Base-by-base conservation (phyloP, 1,284 basidiomycete species). In the Sporisorium graminicola region DNA sequence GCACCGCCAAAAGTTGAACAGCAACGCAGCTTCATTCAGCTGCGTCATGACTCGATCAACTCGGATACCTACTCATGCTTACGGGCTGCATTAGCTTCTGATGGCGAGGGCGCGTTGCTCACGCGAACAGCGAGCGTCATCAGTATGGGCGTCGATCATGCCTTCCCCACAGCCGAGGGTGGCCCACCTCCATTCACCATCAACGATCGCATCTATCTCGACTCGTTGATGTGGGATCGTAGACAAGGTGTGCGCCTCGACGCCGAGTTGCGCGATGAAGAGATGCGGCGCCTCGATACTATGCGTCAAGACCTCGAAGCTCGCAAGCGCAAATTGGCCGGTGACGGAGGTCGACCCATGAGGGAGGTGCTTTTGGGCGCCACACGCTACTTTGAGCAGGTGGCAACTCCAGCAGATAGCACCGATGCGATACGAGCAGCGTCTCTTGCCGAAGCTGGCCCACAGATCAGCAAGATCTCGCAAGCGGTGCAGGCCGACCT, bases 211-310 rank as follows among this genome's bases (percentile, higher is more conserved):
- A 63, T 77, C n/a, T 53, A 70, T 27, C 60, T 77, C n/a, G 74
- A 77, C 31, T 73, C 74, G 31, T 35, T 77, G 14, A 73, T 77
- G 70, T 77, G 74, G 74, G 64, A 74, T 37, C 61, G 64, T 1
- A 58, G 74, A 18, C 59, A 65, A 10, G 74, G 74, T 13, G 42
- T 70, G n/a, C 58, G 74, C 10, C 54, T 77, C 24, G 70, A 73
- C 20, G 46, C 74, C 18, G 74, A 77, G 50, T 33, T 69, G 20
- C 56, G 51, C 9, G 66, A 69, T 53, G 26, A 57, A 24, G 70
- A 69, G 43, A 66, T 74, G 63, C 42, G 54, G 10, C 40, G 54
- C 1, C 57, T 73, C 18, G 57, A 65, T 24, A 53, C 47, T 2
- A 24, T 65, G 59, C 52, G 71, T 18, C 47, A 54, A 29, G 62